phyloP scores from a whole-genome alignment of 306 rosid genomes.

The Dicorynia guianensis region DNA sequence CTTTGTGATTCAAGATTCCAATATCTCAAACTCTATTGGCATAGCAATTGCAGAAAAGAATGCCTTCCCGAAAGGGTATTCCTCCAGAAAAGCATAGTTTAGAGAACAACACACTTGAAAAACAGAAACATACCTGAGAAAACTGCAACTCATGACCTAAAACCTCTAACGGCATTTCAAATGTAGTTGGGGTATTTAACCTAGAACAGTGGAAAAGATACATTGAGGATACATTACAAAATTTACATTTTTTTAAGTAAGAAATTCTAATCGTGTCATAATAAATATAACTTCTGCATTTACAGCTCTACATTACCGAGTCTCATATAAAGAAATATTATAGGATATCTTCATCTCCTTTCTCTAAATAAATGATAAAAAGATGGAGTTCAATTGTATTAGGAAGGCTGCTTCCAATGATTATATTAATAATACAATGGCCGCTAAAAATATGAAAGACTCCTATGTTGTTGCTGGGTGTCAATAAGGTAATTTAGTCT shows the following conservation, averaged over 20 bases:
- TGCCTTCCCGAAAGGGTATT: background rate
- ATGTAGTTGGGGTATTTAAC: constrained; percentile 83
- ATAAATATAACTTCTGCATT: background rate
- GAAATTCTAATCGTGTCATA: background rate
- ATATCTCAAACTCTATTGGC: constrained; percentile 12
- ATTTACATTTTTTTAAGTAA: background rate
- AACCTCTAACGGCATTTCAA: constrained; percentile 83
- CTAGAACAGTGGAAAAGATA: constrained; percentile 45
- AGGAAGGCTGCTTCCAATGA: background rate
- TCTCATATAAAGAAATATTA: background rate
- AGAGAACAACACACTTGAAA: background rate
- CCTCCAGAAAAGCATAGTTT: background rate
- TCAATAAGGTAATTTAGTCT: background rate
- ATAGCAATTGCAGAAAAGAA: constrained; percentile 8
- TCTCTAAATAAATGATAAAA: background rate
- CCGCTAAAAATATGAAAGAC: background rate
- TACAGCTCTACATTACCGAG: constrained; percentile 5
- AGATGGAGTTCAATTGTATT: background rate
- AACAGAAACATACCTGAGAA: constrained; percentile 64
- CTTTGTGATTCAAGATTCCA: background rate
- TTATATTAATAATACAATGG: constrained; percentile 28
- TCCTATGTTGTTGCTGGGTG: background rate
- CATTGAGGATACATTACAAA: background rate
- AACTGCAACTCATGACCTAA: constrained; percentile 86
- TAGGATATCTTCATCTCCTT: background rate